Evolutionary conservation across 164 flowering plant species (phyloP).

Genomic region (Paratinospora sagittata): DNA sequence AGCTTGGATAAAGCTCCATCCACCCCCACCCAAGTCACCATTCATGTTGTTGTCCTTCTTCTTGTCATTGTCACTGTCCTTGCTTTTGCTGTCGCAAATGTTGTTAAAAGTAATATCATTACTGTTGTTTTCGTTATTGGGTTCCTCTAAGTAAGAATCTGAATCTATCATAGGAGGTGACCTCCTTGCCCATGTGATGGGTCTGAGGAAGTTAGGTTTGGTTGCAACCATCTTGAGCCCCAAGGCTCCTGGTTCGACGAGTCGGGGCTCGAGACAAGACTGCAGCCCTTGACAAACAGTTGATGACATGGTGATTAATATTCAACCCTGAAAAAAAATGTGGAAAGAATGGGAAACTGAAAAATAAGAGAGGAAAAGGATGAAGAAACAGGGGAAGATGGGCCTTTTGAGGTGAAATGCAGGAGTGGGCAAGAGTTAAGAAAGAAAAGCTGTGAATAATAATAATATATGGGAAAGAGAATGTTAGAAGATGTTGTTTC

Average conservation of each 20-base stretch:
- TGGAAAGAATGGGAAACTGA: conserved; percentile 8
- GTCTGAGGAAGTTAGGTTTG: conserved; percentile 20
- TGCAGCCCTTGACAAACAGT: conserved; percentile 41
- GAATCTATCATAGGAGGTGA: background rate
- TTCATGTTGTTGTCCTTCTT: background rate
- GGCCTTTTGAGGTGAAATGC: background rate
- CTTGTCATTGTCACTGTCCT: background rate
- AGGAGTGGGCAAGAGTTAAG: too few species aligned
- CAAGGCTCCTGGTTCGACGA: conserved; percentile 32
- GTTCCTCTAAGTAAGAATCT: conserved; percentile 5
- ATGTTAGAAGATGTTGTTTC: background rate
- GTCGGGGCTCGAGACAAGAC: conserved; percentile 42
- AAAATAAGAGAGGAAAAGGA: background rate
- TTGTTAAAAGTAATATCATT: background rate
- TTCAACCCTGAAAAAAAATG: background rate
- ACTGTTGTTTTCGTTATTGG: background rate
- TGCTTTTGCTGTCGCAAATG: background rate
- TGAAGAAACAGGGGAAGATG: conserved; percentile 12
- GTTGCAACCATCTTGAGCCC: conserved; percentile 39
- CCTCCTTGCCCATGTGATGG: conserved; percentile 9
- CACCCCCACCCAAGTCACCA: conserved; percentile 15
- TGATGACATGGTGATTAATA: conserved; percentile 48
- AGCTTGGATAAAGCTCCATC: conserved; percentile 50
- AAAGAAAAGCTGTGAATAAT: too few species aligned
- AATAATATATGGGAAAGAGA: background rate